Evolutionary conservation across 345 rosid genomes (phyloP).

Genomic region (Microcos paniculata): DNA sequence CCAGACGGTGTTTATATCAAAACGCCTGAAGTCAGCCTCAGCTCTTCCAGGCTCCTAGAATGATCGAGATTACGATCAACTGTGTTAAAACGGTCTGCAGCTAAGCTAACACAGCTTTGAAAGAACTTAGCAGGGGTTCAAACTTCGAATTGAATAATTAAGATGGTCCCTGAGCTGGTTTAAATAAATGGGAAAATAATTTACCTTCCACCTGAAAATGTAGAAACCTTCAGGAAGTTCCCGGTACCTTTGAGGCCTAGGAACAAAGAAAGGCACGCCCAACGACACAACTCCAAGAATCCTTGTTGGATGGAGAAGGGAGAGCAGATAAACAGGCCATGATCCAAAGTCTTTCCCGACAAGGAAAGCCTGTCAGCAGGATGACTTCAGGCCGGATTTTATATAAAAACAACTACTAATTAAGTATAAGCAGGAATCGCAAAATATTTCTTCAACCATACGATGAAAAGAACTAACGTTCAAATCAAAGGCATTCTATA

Average conservation of each 20-base stretch:
- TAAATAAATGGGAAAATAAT: not conserved
- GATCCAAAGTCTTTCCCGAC: conserved; percentile 44
- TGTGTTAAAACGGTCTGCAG: not conserved
- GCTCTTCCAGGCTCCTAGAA: conserved; percentile 36
- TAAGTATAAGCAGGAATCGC: not conserved
- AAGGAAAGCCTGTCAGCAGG: conserved; percentile 27
- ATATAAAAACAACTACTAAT: not conserved
- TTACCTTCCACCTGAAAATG: conserved; percentile 36
- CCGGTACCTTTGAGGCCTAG: conserved; percentile 17
- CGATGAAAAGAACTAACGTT: not conserved
- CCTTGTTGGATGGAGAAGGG: conserved; percentile 31
- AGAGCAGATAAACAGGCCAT: conserved; percentile 25
- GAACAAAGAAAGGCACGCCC: conserved; percentile 34
- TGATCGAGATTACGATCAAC: not conserved
- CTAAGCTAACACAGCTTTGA: not conserved
- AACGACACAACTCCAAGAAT: conserved; percentile 35
- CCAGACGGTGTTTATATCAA: conserved; percentile 43
- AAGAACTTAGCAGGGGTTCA: not conserved
- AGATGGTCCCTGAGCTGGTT: not conserved
- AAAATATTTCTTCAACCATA: not conserved
- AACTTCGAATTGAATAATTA: not conserved
- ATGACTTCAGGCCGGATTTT: not conserved
- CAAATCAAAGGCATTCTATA: not conserved
- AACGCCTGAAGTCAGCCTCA: conserved; percentile 46
- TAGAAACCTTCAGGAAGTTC: conserved; percentile 42